phyloP scores from a whole-genome alignment of 1,284 basidiomycete species.

The Ceratobasidium sp. region DNA sequence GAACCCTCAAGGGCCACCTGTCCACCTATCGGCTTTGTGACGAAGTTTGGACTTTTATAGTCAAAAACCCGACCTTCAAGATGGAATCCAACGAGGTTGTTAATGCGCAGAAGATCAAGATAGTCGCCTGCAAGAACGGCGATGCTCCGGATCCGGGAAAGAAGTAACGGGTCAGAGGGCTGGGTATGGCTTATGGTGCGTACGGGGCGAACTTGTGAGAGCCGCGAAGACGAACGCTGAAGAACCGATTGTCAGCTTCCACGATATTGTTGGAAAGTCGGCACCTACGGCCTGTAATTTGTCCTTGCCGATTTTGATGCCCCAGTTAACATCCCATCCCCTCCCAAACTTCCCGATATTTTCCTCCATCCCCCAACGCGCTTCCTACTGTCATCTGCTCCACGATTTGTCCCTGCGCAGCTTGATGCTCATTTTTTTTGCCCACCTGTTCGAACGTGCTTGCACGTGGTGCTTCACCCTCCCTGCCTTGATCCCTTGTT shows the following conservation, averaged over 20 bases:
- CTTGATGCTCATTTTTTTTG: neutral
- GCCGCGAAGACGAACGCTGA: neutral
- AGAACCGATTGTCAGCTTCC: neutral
- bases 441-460: neutral
- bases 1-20: conserved; percentile 79
- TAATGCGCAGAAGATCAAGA: conserved; percentile 86
- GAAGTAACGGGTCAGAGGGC: conserved; percentile 59
- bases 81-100: conserved; percentile 92
- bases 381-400: neutral
- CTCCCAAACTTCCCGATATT: neutral
- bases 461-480: neutral
- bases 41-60: conserved; percentile 97
- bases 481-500: neutral
- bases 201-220: neutral
- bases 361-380: neutral
- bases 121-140: conserved; percentile 95
- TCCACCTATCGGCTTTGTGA: conserved; percentile 95
- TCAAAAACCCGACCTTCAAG: conserved; percentile 92
- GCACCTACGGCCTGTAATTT: too few relatives aligned
- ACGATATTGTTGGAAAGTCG: neutral
- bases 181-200: conserved; percentile 10
- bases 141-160: conserved; percentile 84
- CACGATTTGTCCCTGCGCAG: neutral
- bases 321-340: neutral
- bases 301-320: too few relatives aligned